phyloP scores from a whole-genome alignment of 176 grass and related monocot genomes.

The Oropetium thomaeum region DNA sequence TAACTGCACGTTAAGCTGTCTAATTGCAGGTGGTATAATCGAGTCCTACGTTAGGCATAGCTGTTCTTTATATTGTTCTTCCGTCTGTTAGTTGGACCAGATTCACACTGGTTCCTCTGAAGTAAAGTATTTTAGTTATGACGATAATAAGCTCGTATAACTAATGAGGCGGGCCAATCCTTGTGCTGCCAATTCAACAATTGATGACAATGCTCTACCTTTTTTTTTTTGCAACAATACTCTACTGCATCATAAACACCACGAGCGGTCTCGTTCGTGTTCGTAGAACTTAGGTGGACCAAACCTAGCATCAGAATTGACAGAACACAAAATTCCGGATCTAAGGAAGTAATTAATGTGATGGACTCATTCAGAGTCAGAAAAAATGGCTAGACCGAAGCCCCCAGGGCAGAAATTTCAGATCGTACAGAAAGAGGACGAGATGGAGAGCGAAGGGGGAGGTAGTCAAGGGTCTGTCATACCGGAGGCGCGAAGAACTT shows the following conservation, averaged over 20 bases:
- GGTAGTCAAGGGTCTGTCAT: neutral
- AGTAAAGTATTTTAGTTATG: neutral
- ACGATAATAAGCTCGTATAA: neutral
- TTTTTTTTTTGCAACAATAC: too few species aligned
- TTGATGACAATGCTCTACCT: neutral
- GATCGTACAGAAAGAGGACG: neutral
- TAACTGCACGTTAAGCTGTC: neutral
- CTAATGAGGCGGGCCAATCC: neutral
- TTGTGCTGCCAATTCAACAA: neutral
- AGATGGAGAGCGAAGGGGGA: neutral
- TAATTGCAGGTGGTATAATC: neutral
- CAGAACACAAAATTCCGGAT: neutral
- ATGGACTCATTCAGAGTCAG: neutral
- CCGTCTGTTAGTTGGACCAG: neutral
- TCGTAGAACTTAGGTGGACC: neutral
- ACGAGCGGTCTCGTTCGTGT: neutral
- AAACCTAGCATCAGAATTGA: neutral
- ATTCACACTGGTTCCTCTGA: neutral
- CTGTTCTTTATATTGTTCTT: neutral
- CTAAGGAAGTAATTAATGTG: neutral
- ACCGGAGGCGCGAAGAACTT: slow-evolving; percentile 76
- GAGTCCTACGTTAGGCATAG: neutral
- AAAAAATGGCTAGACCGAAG: neutral
- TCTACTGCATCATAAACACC: neutral
- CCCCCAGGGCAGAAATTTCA: neutral